Evolutionary conservation across 257 asterid species (phyloP).

Genomic region (Mitragyna speciosa): DNA sequence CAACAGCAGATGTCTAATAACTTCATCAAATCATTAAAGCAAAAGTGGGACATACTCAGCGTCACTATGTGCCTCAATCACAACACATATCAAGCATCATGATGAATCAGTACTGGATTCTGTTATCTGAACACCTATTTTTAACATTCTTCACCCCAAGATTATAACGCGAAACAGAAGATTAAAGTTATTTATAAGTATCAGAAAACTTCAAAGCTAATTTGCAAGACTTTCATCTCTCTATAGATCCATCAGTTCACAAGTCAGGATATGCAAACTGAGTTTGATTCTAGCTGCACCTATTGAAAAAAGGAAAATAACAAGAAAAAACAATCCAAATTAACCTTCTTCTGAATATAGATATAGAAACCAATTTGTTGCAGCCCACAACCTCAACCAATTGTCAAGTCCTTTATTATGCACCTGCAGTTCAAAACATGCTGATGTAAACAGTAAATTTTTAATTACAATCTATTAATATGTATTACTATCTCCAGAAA

Average conservation of each 20-base stretch:
- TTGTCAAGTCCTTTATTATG: not conserved
- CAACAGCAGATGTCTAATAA: not conserved
- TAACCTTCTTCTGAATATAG: not conserved
- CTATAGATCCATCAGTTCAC: not conserved
- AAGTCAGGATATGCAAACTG: not conserved
- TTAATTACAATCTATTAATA: not conserved
- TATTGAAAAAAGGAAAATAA: not conserved
- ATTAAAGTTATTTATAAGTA: not conserved
- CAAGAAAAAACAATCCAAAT: not conserved
- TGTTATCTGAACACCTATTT: not conserved
- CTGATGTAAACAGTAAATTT: not conserved
- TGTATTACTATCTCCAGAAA: not conserved
- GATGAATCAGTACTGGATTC: not conserved
- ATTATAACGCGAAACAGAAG: not conserved
- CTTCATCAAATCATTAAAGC: slow-evolving; percentile 12
- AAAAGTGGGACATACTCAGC: slow-evolving; percentile 7
- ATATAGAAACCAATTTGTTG: not conserved
- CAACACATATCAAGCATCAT: slow-evolving; percentile 1
- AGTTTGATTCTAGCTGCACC: not conserved
- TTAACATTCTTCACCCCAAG: not conserved
- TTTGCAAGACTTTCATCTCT: not conserved
- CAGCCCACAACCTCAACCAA: not conserved
- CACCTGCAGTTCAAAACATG: not conserved
- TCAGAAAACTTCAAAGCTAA: not conserved
- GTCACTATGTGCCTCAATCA: slow-evolving; percentile 13